Conservation (phyloP, 352 stramenopile species). For the Aphanomyces cochlioides region DNA sequence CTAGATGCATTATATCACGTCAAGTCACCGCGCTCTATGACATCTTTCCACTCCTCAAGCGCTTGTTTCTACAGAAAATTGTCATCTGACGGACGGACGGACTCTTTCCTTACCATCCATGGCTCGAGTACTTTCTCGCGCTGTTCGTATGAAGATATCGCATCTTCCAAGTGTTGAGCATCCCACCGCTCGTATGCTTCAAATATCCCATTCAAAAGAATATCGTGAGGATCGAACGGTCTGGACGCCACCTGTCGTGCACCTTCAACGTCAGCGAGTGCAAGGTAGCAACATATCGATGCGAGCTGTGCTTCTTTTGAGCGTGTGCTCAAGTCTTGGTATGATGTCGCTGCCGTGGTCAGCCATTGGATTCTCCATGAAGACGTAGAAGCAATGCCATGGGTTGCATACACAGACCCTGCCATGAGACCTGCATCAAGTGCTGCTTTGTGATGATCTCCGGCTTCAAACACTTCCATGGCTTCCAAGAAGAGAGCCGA, state of each 20-base stretch:
- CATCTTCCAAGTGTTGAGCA: not conserved
- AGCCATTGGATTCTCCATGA: not conserved
- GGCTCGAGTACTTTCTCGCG: not conserved
- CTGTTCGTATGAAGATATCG: not conserved
- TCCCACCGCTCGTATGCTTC: constrained; percentile 24
- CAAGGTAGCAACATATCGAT: not conserved
- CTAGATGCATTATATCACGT: not conserved
- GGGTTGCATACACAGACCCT: not conserved
- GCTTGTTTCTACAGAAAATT: constrained; percentile 17
- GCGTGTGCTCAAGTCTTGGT: not conserved
- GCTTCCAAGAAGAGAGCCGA: constrained; percentile 1
- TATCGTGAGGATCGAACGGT: not conserved
- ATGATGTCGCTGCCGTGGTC: not conserved
- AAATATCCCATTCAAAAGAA: constrained; percentile 23
- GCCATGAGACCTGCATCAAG: not conserved
- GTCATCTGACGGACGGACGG: not conserved
- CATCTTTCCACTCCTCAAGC: not conserved
- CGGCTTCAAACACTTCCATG: not conserved
- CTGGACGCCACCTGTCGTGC: not conserved
- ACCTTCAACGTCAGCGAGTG: not conserved
- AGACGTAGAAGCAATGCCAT: not conserved
- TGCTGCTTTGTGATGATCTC: not conserved
- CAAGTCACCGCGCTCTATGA: not conserved
- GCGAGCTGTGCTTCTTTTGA: not conserved
- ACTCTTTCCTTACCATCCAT: constrained; percentile 21